Percentiles rank a stretch among this genome's conserved stretches.
These are phyloP conservation scores for Salix koriyanagi DNA, from an alignment of 345 rosid genomes.

Conservation along the genomic window DNA sequence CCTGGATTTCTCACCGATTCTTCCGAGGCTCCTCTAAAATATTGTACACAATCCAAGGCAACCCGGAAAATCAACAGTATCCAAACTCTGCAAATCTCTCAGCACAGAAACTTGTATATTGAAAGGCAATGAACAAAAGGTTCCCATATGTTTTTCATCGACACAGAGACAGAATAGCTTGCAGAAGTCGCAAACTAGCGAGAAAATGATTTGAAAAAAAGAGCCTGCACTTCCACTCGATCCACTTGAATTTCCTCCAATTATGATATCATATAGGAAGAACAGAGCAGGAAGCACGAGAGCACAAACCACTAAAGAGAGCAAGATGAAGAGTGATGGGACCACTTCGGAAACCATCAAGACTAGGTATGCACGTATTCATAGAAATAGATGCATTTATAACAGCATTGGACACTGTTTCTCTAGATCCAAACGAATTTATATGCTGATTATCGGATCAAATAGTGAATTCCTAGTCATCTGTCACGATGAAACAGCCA, in stretches of 20 bases:
- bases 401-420: background rate
- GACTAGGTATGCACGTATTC: background rate
- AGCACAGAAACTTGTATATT: background rate
- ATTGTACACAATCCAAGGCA: background rate
- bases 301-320: background rate
- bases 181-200: background rate
- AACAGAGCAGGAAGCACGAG: background rate
- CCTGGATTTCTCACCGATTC: background rate
- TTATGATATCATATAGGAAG: background rate
- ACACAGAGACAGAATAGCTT: background rate
- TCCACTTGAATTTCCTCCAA: background rate
- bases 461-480: background rate
- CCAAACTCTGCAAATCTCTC: background rate
- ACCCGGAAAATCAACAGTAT: background rate
- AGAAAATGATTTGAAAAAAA: too few relatives aligned
- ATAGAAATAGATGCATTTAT: background rate
- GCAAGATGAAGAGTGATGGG: background rate
- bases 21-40: background rate
- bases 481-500: background rate
- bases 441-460: background rate
- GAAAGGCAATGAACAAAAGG: background rate
- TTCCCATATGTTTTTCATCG: background rate
- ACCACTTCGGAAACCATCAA: background rate
- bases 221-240: too few relatives aligned
- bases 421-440: background rate